Base-by-base conservation (phyloP, 192 early-diverging fungal species). In the Backusella westeae region DNA sequence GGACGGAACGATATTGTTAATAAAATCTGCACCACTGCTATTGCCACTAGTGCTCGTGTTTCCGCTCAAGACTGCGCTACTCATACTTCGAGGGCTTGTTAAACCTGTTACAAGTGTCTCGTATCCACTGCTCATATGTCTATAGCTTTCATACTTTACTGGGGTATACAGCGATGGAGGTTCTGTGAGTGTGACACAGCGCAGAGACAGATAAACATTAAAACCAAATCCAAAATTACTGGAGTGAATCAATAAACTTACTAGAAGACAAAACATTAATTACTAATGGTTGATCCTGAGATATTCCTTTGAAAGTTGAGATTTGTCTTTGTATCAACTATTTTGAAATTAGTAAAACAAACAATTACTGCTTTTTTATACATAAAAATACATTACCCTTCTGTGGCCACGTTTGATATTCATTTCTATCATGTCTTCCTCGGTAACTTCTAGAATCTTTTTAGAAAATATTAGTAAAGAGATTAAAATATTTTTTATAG, bases 281-380 rank as follows among this genome's bases (percentile, higher is more conserved):
- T 21, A 75, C 12, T 21, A 78, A 67, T 15, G 73, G 73, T 59
- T 69, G 34, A 17, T 71, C 32, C 3, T 32, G 26, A 34, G 72
- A 73, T 29, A 81, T 67, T 42, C 80, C 80, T 68, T 81, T 81
- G 1, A 53, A 32, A 5, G 76, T 78, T 0, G 80, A 67, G n/a
- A 81, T 75, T 69, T 78, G 69, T 26, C 80, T 63, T 73, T 81
- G 80, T n/a, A 81, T 49, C 4, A 78, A 23, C 80, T 81, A 75
- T 14, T 44, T 12, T 23, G 34, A 32, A 63, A 32, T 29, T 34
- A 38, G 34, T 39, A 26, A 35, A 67, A 21, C 8, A 12, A 6
- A 19, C 2, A 29, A 36, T 17, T 19, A 21, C 29, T 39, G 32
- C 6, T 34, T n/a, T 9, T 6, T 12, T 19, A 26, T 19, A 4